Percentiles rank a stretch among this genome's conserved stretches.
Evolutionary conservation across 164 flowering plant genomes (phyloP).

Genomic region (Annona squamosa): DNA sequence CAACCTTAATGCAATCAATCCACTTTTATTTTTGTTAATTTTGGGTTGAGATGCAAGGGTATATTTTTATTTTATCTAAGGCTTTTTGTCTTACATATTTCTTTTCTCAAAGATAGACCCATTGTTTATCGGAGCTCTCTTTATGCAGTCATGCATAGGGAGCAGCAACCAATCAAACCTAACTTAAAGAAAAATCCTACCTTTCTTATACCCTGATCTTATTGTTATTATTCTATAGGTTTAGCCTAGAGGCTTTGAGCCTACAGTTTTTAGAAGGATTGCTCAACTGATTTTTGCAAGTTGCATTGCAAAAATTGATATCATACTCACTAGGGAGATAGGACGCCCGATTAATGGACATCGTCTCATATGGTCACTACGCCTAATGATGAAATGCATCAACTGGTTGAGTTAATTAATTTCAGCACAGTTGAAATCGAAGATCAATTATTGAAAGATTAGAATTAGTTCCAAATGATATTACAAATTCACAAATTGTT

Average conservation of each 20-base stretch:
- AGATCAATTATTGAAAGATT: slow-evolving; percentile 2
- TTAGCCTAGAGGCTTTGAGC: slow-evolving; percentile 43
- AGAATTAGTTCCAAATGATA: neutral
- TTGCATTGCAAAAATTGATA: slow-evolving; percentile 24
- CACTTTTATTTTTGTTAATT: too few relatives aligned
- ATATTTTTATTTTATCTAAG: too few relatives aligned
- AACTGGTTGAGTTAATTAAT: slow-evolving; percentile 18
- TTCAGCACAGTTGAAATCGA: slow-evolving; percentile 8
- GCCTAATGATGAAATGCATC: slow-evolving; percentile 34
- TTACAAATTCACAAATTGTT: neutral
- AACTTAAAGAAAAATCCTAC: too few relatives aligned
- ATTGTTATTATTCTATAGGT: slow-evolving; percentile 24
- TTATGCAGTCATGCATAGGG: too few relatives aligned
- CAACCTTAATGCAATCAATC: too few relatives aligned
- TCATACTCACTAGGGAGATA: slow-evolving; percentile 33
- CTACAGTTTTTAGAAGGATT: slow-evolving; percentile 31
- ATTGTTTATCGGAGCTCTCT: too few relatives aligned
- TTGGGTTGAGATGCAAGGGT: too few relatives aligned
- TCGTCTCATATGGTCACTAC: slow-evolving; percentile 44
- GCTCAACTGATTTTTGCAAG: slow-evolving; percentile 35
- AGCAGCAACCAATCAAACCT: too few relatives aligned
- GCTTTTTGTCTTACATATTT: too few relatives aligned
- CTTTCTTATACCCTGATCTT: neutral
- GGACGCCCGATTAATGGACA: slow-evolving; percentile 37
- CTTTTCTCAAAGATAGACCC: too few relatives aligned